phyloP scores from a whole-genome alignment of 345 rosid genomes.

The Melastoma malabathricum region DNA sequence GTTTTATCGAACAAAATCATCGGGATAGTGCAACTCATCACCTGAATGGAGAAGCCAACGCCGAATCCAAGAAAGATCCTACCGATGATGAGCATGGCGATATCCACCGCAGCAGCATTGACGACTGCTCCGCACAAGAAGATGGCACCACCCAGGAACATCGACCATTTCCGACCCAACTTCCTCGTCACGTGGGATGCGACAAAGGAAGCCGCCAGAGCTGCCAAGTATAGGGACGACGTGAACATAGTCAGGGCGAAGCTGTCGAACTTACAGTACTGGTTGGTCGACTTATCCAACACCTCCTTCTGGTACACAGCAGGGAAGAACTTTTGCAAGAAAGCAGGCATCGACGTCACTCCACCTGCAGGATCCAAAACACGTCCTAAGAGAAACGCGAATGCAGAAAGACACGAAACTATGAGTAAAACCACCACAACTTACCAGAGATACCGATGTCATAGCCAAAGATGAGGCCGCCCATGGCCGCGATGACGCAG shows the following conservation, averaged over 20 bases:
- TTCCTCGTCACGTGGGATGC: slow-evolving; percentile 62
- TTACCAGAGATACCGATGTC: slow-evolving; percentile 89
- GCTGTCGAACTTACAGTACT: slow-evolving; percentile 68
- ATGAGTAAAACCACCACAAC: background rate
- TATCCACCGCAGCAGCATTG: slow-evolving; percentile 51
- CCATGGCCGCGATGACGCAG: slow-evolving; percentile 85
- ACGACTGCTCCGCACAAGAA: slow-evolving; percentile 64
- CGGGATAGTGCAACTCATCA: background rate
- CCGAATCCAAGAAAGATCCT: slow-evolving; percentile 77
- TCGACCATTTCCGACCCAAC: slow-evolving; percentile 57
- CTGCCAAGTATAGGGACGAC: slow-evolving; percentile 84
- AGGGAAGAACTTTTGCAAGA: slow-evolving; percentile 49
- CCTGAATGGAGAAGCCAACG: slow-evolving; percentile 65
- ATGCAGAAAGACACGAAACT: no score
- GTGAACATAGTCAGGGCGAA: slow-evolving; percentile 62
- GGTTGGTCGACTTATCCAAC: slow-evolving; percentile 27
- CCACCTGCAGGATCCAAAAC: slow-evolving; percentile 34
- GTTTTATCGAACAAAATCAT: no score
- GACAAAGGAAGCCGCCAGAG: slow-evolving; percentile 50
- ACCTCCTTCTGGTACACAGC: slow-evolving; percentile 30
- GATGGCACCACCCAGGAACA: slow-evolving; percentile 68
- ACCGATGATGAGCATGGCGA: slow-evolving; percentile 76
- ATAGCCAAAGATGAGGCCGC: slow-evolving; percentile 86
- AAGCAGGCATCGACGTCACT: slow-evolving; percentile 67
- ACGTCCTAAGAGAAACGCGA: no score